Conservation (phyloP, 192 early-diverging fungal species). For the Fimicolochytrium jonesii region DNA sequence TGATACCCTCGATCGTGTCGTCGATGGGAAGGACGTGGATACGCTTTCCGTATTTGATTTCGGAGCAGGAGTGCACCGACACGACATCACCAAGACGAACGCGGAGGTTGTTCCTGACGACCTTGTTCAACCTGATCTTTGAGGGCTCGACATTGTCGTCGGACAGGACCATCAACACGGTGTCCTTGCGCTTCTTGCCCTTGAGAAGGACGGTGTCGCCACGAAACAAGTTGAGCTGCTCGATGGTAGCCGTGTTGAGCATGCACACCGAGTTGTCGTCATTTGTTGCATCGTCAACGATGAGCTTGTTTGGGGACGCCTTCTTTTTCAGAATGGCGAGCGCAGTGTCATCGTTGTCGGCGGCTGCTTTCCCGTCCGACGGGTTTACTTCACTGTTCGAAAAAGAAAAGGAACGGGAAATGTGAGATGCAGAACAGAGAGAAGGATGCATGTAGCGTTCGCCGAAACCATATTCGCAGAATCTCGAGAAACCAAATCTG, state of each 20-base stretch:
- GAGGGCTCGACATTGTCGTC: conserved; percentile 89
- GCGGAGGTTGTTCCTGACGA: conserved; percentile 93
- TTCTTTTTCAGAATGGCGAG: conserved; percentile 96
- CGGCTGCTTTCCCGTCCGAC: conserved; percentile 28
- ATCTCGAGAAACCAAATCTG: too few species aligned
- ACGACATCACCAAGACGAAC: conserved; percentile 95
- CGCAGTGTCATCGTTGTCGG: conserved; percentile 74
- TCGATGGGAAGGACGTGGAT: conserved; percentile 97
- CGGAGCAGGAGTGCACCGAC: conserved; percentile 87
- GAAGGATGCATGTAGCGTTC: too few species aligned
- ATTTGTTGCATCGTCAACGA: conserved; percentile 94
- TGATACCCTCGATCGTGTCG: conserved; percentile 96
- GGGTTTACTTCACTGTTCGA: conserved; percentile 35
- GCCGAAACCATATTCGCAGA: too few species aligned
- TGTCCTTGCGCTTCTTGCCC: conserved; percentile 97
- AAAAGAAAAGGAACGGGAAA: background rate
- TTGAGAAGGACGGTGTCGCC: conserved; percentile 93
- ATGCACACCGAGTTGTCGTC: conserved; percentile 96
- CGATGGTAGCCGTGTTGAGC: conserved; percentile 88
- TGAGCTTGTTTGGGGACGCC: conserved; percentile 94
- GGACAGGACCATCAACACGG: conserved; percentile 88
- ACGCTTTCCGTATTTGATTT: conserved; percentile 97
- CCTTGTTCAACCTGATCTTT: conserved; percentile 93
- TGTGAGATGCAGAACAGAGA: too few species aligned
- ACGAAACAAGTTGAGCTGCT: conserved; percentile 85